Evolutionary conservation across 352 stramenopile species (phyloP), one percentile per base, ranked within the genome.

Genomic region (Pythium dissimile): DNA sequence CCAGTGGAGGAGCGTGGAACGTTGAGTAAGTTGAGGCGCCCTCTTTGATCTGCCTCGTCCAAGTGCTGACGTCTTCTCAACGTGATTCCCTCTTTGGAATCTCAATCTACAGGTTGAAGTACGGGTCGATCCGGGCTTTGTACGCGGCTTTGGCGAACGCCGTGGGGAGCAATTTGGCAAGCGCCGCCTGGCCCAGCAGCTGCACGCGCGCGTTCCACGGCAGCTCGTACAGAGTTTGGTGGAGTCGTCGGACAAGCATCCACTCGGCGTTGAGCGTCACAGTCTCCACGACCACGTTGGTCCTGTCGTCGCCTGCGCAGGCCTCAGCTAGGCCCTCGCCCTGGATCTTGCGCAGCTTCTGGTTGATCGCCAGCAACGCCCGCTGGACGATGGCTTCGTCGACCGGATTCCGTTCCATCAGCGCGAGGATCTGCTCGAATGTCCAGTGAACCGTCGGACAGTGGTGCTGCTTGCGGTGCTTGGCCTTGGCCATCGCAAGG

Each of bases 121-220:
- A 88, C 42, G 80, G 77, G 42, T 92, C 77, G 28, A 92, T 74
- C 41, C 83, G 84, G 9, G 76, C 55, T 59, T 86, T 87, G 74
- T 92, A 92, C 39, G 67, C 59, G 27, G 77, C 77, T 45, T 84
- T 83, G 9, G 80, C 77, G 45, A 80, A 92, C 13, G 81, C 76
- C 0, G 67, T 84, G 8, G 81, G 81, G 1, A 92, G 58, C 8
- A 92, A 61, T 39, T 86, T 84, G 1, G 53, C 48, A 13, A 92
- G 59, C 5, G 82, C 54, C 18, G 53, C 50, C 45, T 85, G 73
- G 1, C 79, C 81, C 4, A 89, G 59, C 27, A 89, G 45, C 49
- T 92, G 81, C 11, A 92, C 55, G 31, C 77, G 77, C 39, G 75
- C 47, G 47, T 88, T 87, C 32, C 46, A 56, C 9, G 81, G 63